Evolutionary conservation across 2,329 filamentous ascomycete species (phyloP).

Genomic region (Fusarium secorum): DNA sequence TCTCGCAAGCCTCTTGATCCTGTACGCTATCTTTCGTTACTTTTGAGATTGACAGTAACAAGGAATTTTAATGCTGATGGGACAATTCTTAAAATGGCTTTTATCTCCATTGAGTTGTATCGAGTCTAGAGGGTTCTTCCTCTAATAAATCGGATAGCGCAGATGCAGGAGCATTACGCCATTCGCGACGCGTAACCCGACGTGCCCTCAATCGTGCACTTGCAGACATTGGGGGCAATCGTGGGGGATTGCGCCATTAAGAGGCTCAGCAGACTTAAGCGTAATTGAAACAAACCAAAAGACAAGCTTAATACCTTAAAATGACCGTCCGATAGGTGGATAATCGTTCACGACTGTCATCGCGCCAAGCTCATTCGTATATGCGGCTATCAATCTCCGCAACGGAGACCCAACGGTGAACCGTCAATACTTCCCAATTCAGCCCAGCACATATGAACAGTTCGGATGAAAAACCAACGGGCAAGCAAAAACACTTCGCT

Average conservation of each 20-base stretch:
- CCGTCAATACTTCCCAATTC: background rate
- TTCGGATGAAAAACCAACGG: background rate
- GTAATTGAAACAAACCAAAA: background rate
- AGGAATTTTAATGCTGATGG: background rate
- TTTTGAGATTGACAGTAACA: background rate
- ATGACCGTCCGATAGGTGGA: background rate
- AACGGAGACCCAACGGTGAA: background rate
- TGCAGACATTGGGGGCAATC: background rate
- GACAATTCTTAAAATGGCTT: slow-evolving; percentile 2
- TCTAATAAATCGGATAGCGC: background rate
- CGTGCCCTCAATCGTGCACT: too few species aligned
- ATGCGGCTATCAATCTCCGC: background rate
- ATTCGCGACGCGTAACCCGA: background rate
- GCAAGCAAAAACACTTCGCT: background rate
- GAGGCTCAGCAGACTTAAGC: background rate
- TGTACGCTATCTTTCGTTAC: background rate
- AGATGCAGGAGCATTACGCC: background rate
- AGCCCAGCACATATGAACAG: background rate
- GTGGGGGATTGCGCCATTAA: background rate
- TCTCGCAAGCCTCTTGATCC: background rate
- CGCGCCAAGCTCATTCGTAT: background rate
- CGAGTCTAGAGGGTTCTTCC: background rate
- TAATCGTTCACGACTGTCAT: background rate
- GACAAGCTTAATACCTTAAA: background rate
- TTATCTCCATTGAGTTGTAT: background rate